These are phyloP conservation scores for Rosellinia necatrix DNA, from an alignment of 2,329 filamentous ascomycete species.

Conservation along the genomic window DNA sequence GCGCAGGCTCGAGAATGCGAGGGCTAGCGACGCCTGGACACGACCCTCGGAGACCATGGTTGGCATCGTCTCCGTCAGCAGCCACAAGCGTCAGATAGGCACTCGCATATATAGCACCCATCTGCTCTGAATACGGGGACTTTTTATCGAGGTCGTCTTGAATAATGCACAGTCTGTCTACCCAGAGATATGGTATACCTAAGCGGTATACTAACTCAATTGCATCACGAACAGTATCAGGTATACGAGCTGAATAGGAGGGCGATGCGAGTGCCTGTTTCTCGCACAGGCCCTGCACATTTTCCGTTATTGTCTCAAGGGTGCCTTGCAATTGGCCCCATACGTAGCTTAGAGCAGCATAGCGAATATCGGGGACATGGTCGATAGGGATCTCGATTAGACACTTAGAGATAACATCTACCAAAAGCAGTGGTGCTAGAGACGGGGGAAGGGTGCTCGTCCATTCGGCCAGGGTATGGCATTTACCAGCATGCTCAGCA, in stretches of 20 bases:
- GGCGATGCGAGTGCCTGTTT: background rate
- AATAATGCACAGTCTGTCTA: background rate
- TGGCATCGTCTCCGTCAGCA: background rate
- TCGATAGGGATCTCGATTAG: background rate
- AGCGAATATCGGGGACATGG: background rate
- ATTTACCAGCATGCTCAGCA: background rate
- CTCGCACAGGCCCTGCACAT: background rate
- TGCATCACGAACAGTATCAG: background rate
- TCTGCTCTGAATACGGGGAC: slow-evolving; percentile 1
- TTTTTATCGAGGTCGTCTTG: slow-evolving; percentile 1
- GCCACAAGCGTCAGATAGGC: slow-evolving; percentile 12
- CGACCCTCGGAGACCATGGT: slow-evolving; percentile 6
- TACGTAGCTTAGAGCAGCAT: slow-evolving; percentile 6
- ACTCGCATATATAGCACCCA: slow-evolving; percentile 9
- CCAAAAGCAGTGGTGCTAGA: background rate
- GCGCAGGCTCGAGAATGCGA: background rate
- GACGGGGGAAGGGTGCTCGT: background rate
- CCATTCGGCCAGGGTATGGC: background rate
- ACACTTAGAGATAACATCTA: background rate
- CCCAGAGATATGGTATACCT: slow-evolving; percentile 2
- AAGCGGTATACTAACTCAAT: background rate
- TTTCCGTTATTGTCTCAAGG: background rate
- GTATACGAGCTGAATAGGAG: background rate
- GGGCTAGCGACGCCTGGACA: slow-evolving; percentile 4
- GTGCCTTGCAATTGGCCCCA: background rate